Base-by-base conservation (phyloP, 2,329 filamentous ascomycete genomes). In the Scedosporium boydii region DNA sequence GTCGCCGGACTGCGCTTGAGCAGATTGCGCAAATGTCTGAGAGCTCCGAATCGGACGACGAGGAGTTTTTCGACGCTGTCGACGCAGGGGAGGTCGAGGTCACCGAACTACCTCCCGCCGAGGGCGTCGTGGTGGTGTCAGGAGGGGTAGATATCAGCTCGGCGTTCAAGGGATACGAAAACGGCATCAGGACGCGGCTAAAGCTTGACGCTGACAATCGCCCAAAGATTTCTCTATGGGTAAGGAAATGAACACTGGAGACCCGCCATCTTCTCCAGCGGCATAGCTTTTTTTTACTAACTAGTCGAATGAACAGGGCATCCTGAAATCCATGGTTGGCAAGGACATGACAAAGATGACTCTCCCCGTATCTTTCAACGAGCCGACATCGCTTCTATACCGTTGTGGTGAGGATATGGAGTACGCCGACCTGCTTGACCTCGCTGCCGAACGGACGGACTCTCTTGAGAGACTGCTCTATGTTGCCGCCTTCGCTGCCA, bases 261-360 rank as follows among this genome's bases (percentile, higher is more conserved):
- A n/a, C 41, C 38, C 16, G 23, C 14, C 10, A 38, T 38, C 34
- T 2, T 38, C 10, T 38, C 10, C 34, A 9, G 10, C 34, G 34
- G 4, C 34, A 14, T 38, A 14, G 10, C 34, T 2, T 46, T 34
- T 26, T 42, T 34, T 26, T 42, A 10, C 71, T 74, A 65, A 74
- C 66, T 38, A 4, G 10, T 14, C 4, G 48, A 38, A 9, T 12
- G 44, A 57, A 29, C 66, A 97, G 93, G 89, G 89, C 67, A 97
- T 99, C 68, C 79, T 99, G 66, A 99, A 98, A 78, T 98, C 93
- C 23, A 98, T 99, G 95, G 96, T 99, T 75, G 95, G 95, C 66
- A 98, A 99, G 74, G 95, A 99, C 72, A 98, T 99, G 95, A 98
- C 95, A 44, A 98, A 96, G 79, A 99, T 99, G 93, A 98, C 95